Percentiles rank a stretch among this genome's conserved stretches.
Conservation (phyloP, 1,284 basidiomycete species). For the Afroboletus lepidellus region DNA sequence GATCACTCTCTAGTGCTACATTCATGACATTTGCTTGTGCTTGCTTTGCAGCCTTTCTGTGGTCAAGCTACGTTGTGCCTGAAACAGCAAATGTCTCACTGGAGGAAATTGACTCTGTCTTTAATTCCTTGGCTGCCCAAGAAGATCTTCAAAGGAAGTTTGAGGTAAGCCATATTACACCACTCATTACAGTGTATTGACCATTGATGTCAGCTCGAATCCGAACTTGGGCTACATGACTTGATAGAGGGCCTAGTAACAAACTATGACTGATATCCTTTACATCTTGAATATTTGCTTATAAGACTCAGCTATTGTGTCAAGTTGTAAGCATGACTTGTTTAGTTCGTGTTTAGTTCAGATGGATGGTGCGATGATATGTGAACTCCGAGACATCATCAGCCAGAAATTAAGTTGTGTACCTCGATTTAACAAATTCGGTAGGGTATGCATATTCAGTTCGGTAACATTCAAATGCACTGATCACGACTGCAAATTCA, state of each 20-base stretch:
- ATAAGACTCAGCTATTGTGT: background rate
- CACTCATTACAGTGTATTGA: slow-evolving; percentile 9
- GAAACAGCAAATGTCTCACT: slow-evolving; percentile 76
- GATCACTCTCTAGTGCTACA: slow-evolving; percentile 46
- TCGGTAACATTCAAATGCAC: too few species aligned
- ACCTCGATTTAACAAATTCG: too few species aligned
- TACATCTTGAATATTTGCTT: background rate
- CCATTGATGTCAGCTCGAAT: slow-evolving; percentile 35
- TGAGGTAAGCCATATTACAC: slow-evolving; percentile 14
- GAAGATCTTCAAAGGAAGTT: slow-evolving; percentile 42
- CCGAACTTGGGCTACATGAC: slow-evolving; percentile 38
- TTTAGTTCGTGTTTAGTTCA: too few species aligned
- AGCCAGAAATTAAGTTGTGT: too few species aligned
- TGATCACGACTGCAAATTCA: too few species aligned
- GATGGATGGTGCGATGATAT: too few species aligned
- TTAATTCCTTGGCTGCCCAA: slow-evolving; percentile 53
- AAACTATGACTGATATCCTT: slow-evolving; percentile 9
- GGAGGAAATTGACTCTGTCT: slow-evolving; percentile 74
- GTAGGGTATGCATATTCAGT: too few species aligned
- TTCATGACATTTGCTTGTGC: slow-evolving; percentile 67
- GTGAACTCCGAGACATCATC: too few species aligned
- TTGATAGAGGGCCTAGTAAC: slow-evolving; percentile 26
- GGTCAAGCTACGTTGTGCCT: slow-evolving; percentile 67
- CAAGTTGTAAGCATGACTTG: background rate
- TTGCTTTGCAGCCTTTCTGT: slow-evolving; percentile 63